Percentiles rank a stretch among this genome's conserved stretches.
These are phyloP conservation scores for Russula griseocarnosa DNA, from an alignment of 768 basidiomycete genomes.

Conservation along the genomic window DNA sequence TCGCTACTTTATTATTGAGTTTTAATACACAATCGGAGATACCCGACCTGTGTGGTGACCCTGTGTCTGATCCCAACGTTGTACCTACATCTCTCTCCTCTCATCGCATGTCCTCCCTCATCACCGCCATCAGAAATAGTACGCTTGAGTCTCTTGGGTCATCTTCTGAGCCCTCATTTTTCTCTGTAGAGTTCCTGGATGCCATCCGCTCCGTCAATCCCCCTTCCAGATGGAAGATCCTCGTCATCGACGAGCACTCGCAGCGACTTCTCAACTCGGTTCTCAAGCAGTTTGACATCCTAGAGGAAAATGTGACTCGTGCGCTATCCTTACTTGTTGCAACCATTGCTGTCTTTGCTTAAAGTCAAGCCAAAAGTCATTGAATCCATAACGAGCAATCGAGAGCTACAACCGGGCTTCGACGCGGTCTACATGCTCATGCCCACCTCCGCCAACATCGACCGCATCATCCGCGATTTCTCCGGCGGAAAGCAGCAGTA, in stretches of 20 bases:
- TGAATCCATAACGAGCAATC: constrained; percentile 79
- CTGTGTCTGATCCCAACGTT: neutral
- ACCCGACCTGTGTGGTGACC: neutral
- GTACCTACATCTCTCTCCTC: neutral
- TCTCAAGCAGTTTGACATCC: constrained; percentile 88
- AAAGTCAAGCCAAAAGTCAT: constrained; percentile 57
- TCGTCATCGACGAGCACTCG: constrained; percentile 92
- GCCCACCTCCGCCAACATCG: constrained; percentile 91
- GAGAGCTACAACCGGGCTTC: constrained; percentile 78
- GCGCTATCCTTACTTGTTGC: constrained; percentile 36
- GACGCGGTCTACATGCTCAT: constrained; percentile 94
- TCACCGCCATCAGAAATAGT: constrained; percentile 44
- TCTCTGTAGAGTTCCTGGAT: constrained; percentile 70
- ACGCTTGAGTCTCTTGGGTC: constrained; percentile 16
- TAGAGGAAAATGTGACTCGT: constrained; percentile 97
- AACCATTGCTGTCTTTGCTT: neutral
- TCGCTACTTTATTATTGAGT: neutral
- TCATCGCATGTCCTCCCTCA: constrained; percentile 39
- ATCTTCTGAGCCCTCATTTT: constrained; percentile 4
- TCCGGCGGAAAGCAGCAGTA: constrained; percentile 61
- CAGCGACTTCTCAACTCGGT: constrained; percentile 80
- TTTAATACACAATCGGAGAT: constrained; percentile 11
- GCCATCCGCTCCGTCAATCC: constrained; percentile 85
- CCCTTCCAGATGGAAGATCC: constrained; percentile 90
- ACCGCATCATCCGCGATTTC: constrained; percentile 87